Evolutionary conservation across 2,329 filamentous ascomycete species (phyloP).

Genomic region (Xylaria arbuscula): DNA sequence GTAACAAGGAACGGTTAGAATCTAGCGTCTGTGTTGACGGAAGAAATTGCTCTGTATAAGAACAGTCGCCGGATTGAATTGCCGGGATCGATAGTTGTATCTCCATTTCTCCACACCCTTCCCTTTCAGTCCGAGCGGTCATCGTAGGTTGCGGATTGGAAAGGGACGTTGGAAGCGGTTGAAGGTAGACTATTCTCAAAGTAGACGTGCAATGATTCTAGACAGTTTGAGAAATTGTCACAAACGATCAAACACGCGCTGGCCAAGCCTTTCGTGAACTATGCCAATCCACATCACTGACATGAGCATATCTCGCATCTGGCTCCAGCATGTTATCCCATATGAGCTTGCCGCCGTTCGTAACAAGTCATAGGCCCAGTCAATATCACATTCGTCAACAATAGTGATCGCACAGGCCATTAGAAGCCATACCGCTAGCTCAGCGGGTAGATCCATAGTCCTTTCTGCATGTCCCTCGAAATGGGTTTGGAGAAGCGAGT

Average conservation of each 20-base stretch:
- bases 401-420: background rate
- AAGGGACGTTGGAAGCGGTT: background rate
- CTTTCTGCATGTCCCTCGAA: background rate
- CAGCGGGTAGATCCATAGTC: background rate
- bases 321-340: slow-evolving; percentile 36
- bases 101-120: background rate
- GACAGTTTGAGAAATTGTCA: no score
- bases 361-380: background rate
- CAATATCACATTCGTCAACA: background rate
- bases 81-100: background rate
- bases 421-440: slow-evolving; percentile 9
- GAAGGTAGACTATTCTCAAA: no score
- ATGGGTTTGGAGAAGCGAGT: slow-evolving; percentile 29
- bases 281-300: slow-evolving; percentile 50
- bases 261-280: slow-evolving; percentile 48
- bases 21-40: background rate
- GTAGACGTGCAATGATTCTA: no score
- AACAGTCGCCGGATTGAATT: background rate
- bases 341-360: background rate
- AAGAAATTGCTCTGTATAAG: background rate
- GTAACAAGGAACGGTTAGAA: background rate
- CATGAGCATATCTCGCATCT: slow-evolving; percentile 43
- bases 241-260: slow-evolving; percentile 42
- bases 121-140: background rate
- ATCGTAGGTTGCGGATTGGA: background rate